Conservation (phyloP, 768 basidiomycete genomes). For the Leccinum variicolor region DNA sequence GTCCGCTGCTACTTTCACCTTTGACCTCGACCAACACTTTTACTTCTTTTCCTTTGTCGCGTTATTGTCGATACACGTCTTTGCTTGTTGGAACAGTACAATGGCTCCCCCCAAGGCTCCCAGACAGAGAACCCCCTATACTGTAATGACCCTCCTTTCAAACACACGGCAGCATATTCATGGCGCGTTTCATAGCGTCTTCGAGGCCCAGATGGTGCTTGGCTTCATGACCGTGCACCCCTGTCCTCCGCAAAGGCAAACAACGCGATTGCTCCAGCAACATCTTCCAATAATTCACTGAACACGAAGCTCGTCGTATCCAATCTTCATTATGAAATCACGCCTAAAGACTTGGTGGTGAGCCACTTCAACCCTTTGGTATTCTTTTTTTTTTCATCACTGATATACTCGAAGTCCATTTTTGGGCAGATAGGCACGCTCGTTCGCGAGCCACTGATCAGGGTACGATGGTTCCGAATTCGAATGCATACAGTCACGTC, state of each 20-base stretch:
- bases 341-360: conserved; percentile 84
- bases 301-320: conserved; percentile 71
- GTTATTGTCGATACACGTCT: not conserved
- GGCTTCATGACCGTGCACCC: conserved; percentile 76
- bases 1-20: conserved; percentile 4
- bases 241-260: conserved; percentile 31
- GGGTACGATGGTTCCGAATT: conserved; percentile 74
- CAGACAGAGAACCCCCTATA: conserved; percentile 42
- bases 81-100: not conserved
- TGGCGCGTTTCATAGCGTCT: conserved; percentile 48
- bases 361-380: conserved; percentile 28
- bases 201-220: conserved; percentile 56
- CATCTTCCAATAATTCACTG: conserved; percentile 26
- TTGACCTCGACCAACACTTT: not conserved
- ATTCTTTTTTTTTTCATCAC: not conserved
- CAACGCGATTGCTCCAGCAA: conserved; percentile 19
- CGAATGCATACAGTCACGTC: conserved; percentile 33
- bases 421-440: conserved; percentile 93
- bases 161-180: conserved; percentile 1
- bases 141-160: conserved; percentile 26
- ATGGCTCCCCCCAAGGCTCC: conserved; percentile 27
- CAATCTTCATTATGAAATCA: conserved; percentile 90
- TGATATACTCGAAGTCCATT: conserved; percentile 53
- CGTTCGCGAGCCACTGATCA: conserved; percentile 88
- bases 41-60: not conserved